phyloP scores from a whole-genome alignment of 2,329 filamentous ascomycete species.

The Ophioceras dolichostomum region DNA sequence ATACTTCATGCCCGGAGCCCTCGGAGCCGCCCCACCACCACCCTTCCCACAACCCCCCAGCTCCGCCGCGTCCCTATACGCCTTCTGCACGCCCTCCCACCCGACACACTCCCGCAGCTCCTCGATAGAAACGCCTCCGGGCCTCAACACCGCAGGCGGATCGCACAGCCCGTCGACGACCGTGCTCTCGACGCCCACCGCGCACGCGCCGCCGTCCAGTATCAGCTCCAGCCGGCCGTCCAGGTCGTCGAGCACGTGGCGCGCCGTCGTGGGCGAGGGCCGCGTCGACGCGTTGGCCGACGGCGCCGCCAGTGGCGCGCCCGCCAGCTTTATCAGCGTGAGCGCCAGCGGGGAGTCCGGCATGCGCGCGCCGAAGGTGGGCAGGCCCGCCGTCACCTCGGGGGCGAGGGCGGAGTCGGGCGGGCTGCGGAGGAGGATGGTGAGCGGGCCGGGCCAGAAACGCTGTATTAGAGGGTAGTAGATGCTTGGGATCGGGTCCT shows the following conservation, averaged over 20 bases:
- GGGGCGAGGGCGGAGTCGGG: conserved; percentile 59
- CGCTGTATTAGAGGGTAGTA: conserved; percentile 66
- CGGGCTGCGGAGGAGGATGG: conserved; percentile 74
- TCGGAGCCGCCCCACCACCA: conserved; percentile 37
- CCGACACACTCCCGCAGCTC: conserved; percentile 61
- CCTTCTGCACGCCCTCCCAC: conserved; percentile 69
- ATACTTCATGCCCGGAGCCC: conserved; percentile 97
- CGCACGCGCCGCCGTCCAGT: conserved; percentile 75
- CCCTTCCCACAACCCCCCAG: conserved; percentile 32
- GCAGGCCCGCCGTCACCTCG: conserved; percentile 81
- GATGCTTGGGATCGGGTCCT: conserved; percentile 50
- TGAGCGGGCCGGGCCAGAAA: conserved; percentile 94
- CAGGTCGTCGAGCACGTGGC: conserved; percentile 80
- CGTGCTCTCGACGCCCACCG: conserved; percentile 89
- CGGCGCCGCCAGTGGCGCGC: conserved; percentile 73
- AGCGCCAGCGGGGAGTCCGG: conserved; percentile 76
- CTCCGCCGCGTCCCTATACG: conserved; percentile 66
- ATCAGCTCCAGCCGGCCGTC: conserved; percentile 73
- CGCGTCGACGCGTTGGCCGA: conserved; percentile 92
- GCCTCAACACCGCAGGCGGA: conserved; percentile 72
- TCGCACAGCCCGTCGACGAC: conserved; percentile 81
- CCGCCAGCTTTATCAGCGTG: conserved; percentile 69
- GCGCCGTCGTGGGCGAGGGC: conserved; percentile 81
- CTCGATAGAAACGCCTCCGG: conserved; percentile 78
- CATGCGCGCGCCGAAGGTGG: conserved; percentile 84